Evolutionary conservation across 2,329 filamentous ascomycete genomes (phyloP).

Genomic region (Tympanopsis confertula): DNA sequence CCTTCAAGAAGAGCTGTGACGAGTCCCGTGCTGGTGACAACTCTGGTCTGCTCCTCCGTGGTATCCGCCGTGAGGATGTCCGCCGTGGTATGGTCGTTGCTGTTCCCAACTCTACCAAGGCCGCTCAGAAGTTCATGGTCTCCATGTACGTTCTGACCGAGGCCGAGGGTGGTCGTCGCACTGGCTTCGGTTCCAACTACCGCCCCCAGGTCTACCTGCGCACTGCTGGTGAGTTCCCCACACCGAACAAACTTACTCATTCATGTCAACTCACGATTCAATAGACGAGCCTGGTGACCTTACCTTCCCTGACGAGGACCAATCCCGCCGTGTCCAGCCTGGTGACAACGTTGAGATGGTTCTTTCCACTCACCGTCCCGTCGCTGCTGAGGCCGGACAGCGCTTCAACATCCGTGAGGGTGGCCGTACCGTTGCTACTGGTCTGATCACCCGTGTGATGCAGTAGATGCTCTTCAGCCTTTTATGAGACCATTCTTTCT

Average conservation of each 20-base stretch:
- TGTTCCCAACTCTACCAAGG: conserved; percentile 71
- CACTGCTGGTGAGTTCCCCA: conserved; percentile 51
- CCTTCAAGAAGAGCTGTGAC: conserved; percentile 99
- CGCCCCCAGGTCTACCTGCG: conserved; percentile 92
- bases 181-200: conserved; percentile 92
- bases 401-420: conserved; percentile 98
- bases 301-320: conserved; percentile 68
- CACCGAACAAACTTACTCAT: too few species aligned
- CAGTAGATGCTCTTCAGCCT: too few species aligned
- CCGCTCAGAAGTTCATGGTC: conserved; percentile 82
- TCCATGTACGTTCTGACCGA: conserved; percentile 96
- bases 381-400: conserved; percentile 82
- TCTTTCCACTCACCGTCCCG: conserved; percentile 70
- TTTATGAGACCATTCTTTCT: too few species aligned
- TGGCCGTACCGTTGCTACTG: conserved; percentile 77
- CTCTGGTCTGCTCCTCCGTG: conserved; percentile 91
- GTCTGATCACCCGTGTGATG: conserved; percentile 63
- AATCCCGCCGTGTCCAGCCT: conserved; percentile 74
- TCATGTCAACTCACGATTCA: too few species aligned
- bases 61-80: conserved; percentile 91
- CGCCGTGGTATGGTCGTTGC: conserved; percentile 88
- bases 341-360: conserved; percentile 99
- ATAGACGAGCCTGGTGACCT: conserved; percentile 60
- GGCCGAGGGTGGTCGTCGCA: conserved; percentile 96
- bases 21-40: conserved; percentile 95